phyloP scores from a whole-genome alignment of 306 rosid species.

The Gynostemma pentaphyllum region DNA sequence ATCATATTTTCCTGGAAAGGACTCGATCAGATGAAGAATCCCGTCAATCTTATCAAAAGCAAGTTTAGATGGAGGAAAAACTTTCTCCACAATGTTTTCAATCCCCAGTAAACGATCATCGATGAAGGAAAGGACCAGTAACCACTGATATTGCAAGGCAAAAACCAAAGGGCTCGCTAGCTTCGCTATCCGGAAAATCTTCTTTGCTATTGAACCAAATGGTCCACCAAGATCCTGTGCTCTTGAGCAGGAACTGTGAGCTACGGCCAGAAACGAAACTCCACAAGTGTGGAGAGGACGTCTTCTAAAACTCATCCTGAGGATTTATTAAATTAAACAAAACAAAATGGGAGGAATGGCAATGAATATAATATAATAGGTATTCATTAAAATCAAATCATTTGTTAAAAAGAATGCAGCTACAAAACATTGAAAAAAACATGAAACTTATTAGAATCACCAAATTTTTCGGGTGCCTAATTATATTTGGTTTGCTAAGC shows the following conservation, averaged over 20 bases:
- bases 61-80: slow-evolving; percentile 36
- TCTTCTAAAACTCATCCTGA: slow-evolving; percentile 29
- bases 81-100: slow-evolving; percentile 28
- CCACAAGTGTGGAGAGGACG: slow-evolving; percentile 57
- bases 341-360: background rate
- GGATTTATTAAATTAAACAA: background rate
- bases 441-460: no score
- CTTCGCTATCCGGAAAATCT: slow-evolving; percentile 12
- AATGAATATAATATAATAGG: background rate
- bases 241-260: slow-evolving; percentile 19
- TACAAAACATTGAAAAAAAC: no score
- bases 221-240: slow-evolving; percentile 40
- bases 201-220: slow-evolving; percentile 33
- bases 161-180: slow-evolving; percentile 27
- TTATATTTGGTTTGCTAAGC: background rate
- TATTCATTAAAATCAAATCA: background rate
- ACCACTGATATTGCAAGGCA: slow-evolving; percentile 25
- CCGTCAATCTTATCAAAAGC: slow-evolving; percentile 47
- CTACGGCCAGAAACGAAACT: slow-evolving; percentile 32
- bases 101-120: slow-evolving; percentile 34
- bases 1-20: slow-evolving; percentile 41
- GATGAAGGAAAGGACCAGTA: slow-evolving; percentile 36
- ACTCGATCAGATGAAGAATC: slow-evolving; percentile 14
- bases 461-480: background rate
- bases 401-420: background rate